Conservation (phyloP, 2,329 filamentous ascomycete genomes). For the Monosporascus sp. region DNA sequence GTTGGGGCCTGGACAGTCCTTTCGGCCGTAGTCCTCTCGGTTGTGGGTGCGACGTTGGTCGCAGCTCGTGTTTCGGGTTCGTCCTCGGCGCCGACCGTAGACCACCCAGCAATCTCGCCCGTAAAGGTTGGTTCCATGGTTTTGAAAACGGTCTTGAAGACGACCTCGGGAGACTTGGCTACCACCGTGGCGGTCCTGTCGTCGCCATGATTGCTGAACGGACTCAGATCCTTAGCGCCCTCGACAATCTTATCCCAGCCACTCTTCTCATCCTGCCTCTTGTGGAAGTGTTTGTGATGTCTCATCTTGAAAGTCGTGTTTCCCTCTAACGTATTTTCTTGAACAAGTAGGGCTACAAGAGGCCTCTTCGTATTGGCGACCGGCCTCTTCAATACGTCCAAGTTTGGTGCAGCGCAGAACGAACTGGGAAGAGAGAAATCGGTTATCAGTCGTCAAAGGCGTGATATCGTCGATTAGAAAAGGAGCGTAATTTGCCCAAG, state of each 20-base stretch:
- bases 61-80: constrained; percentile 11
- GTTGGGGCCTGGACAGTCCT: neutral
- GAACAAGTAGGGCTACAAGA: no score
- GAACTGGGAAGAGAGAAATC: neutral
- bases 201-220: constrained; percentile 9
- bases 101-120: constrained; percentile 37
- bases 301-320: constrained; percentile 14
- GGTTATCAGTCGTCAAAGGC: neutral
- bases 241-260: constrained; percentile 20
- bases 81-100: constrained; percentile 29
- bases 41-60: neutral
- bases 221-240: constrained; percentile 22
- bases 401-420: neutral
- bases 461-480: constrained; percentile 5
- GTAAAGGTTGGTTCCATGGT: constrained; percentile 37
- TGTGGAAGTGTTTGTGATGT: constrained; percentile 21
- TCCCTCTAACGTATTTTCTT: neutral
- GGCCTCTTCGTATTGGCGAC: neutral
- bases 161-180: constrained; percentile 21
- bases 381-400: constrained; percentile 1
- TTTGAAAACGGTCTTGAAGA: constrained; percentile 35
- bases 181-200: constrained; percentile 8
- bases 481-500: constrained; percentile 21
- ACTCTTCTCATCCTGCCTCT: constrained; percentile 13
- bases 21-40: neutral